phyloP scores from a whole-genome alignment of 2,329 filamentous ascomycete genomes.

The Fusarium buxicola region DNA sequence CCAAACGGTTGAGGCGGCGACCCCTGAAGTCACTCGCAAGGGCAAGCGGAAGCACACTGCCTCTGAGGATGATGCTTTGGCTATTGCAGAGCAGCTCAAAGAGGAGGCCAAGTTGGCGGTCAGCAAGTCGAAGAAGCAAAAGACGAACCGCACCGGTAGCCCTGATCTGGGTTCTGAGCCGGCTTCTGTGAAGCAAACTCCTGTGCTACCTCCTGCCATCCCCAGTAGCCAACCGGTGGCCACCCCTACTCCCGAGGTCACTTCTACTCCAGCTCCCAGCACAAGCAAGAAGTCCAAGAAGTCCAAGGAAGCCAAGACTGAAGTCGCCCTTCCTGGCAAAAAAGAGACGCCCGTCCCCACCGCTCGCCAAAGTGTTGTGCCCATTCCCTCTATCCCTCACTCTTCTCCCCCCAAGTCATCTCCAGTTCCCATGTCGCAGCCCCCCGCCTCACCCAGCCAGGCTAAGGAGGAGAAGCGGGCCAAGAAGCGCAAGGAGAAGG shows the following conservation, averaged over 20 bases:
- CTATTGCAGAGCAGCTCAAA: slow-evolving; percentile 51
- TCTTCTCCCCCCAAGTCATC: slow-evolving; percentile 45
- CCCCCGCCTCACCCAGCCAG: slow-evolving; percentile 35
- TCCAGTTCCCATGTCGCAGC: slow-evolving; percentile 35
- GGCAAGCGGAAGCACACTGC: slow-evolving; percentile 53
- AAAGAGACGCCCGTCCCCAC: slow-evolving; percentile 48
- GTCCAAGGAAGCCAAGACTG: slow-evolving; percentile 47
- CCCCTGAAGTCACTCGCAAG: slow-evolving; percentile 46
- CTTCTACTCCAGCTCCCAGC: slow-evolving; percentile 37
- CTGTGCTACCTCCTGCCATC: slow-evolving; percentile 49
- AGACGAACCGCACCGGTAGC: slow-evolving; percentile 49
- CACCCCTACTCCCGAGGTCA: slow-evolving; percentile 42
- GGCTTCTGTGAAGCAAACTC: slow-evolving; percentile 48
- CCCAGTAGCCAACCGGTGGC: slow-evolving; percentile 34
- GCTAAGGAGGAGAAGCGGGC: slow-evolving; percentile 46
- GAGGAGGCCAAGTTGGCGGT: slow-evolving; percentile 50
- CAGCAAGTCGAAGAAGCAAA: slow-evolving; percentile 58
- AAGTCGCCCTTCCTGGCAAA: slow-evolving; percentile 22
- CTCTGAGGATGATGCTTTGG: slow-evolving; percentile 54
- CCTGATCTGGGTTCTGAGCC: slow-evolving; percentile 51
- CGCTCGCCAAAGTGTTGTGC: slow-evolving; percentile 48
- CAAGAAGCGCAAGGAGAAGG: slow-evolving; percentile 49
- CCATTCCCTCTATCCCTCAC: slow-evolving; percentile 52
- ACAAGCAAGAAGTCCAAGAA: slow-evolving; percentile 39
- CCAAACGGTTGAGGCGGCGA: slow-evolving; percentile 30